Percentiles rank a stretch among this genome's conserved stretches.
These are phyloP conservation scores for Lodderomyces theae DNA, from an alignment of 1,139 yeast species.

Conservation along the genomic window DNA sequence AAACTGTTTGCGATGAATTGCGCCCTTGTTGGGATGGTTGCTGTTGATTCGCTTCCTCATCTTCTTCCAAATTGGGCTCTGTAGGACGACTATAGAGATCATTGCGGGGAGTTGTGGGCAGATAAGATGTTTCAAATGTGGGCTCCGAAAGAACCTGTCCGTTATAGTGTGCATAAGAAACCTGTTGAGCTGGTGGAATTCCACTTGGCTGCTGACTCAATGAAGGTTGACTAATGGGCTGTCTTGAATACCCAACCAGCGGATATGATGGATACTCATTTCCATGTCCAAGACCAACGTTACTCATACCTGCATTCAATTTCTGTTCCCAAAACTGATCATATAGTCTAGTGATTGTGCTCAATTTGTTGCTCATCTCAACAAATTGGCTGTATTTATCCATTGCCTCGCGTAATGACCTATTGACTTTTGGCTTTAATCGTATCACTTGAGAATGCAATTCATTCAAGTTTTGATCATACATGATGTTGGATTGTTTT, in stretches of 20 bases:
- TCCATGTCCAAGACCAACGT: conserved; percentile 15
- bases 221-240: conserved; percentile 4
- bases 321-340: conserved; percentile 76
- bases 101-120: conserved; percentile 2
- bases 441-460: conserved; percentile 63
- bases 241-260: conserved; percentile 3
- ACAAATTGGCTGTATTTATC: conserved; percentile 68
- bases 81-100: conserved; percentile 11
- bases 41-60: conserved; percentile 3
- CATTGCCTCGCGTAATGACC: conserved; percentile 59
- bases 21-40: neutral
- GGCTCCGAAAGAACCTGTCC: conserved; percentile 2
- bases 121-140: conserved; percentile 4
- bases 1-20: conserved; percentile 8
- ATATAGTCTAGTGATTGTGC: conserved; percentile 74
- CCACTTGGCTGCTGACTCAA: conserved; percentile 3
- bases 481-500: conserved; percentile 49
- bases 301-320: conserved; percentile 47
- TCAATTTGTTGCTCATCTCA: conserved; percentile 78
- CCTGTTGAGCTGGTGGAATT: conserved; percentile 1
- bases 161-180: neutral
- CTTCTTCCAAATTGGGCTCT: conserved; percentile 13
- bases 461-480: conserved; percentile 61
- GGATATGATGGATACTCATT: conserved; percentile 4
- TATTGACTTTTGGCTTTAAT: conserved; percentile 73